These are phyloP conservation scores for Aspergillus sp. DNA, from an alignment of 2,329 filamentous ascomycete species.

Conservation along the genomic window DNA sequence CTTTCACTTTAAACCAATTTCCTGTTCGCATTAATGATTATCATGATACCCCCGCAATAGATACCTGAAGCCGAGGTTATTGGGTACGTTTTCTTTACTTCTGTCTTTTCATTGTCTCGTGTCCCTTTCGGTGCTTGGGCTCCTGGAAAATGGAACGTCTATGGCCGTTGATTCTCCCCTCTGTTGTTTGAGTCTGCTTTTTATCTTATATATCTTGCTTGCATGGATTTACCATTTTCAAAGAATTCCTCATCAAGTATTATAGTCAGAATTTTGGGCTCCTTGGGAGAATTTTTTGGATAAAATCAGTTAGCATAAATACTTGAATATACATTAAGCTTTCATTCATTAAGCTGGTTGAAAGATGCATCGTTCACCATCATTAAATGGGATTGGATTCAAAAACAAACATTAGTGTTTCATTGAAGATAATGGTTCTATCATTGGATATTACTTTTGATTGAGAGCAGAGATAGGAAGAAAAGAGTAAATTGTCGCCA, in stretches of 20 bases:
- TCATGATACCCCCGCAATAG: conserved; percentile 24
- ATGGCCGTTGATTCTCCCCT: not conserved
- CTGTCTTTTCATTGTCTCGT: not conserved
- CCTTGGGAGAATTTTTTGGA: not conserved
- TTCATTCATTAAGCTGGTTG: not conserved
- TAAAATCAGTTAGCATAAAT: not conserved
- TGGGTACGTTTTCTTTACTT: conserved; percentile 2
- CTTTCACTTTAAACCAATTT: not conserved
- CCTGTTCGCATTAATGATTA: conserved; percentile 10
- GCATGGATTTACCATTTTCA: not conserved
- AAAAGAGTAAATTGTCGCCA: not conserved
- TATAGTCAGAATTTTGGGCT: not conserved
- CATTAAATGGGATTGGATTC: not conserved
- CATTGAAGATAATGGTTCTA: not conserved
- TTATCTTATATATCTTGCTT: not conserved
- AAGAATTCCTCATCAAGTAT: not conserved
- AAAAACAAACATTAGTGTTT: not conserved
- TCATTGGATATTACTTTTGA: not conserved
- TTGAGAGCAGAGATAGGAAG: not conserved
- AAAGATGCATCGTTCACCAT: not conserved
- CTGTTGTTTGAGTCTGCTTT: not conserved
- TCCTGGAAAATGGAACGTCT: not conserved
- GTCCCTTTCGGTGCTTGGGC: not conserved
- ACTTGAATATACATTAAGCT: not conserved
- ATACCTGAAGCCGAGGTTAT: conserved; percentile 9